Base-by-base conservation (phyloP, 176 grass and related monocot species). In the Triticum timopheevii region DNA sequence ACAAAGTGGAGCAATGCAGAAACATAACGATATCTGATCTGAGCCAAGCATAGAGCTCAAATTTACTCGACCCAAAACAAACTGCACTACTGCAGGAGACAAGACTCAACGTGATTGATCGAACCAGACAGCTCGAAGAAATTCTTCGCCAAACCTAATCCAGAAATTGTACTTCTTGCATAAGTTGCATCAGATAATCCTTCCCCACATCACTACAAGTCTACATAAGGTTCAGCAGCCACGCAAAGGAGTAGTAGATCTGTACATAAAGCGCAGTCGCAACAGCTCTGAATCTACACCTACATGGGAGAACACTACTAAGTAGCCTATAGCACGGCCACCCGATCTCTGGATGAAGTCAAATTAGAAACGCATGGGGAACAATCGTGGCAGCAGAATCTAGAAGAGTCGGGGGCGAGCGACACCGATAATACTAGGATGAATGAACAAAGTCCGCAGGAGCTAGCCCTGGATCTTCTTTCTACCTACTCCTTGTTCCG, bases 401-500 rank as follows among this genome's bases (percentile, higher is more conserved):
- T 42, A 13, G 2, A 52, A 6, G n/a, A 61, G 47, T 13, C 65
- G 50, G 2, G 33, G 74, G 5, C 39, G 4, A 2, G 49, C 7
- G 11, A 33, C 61, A 66, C n/a, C 7, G 50, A 54, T 17, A 44
- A 19, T 56, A 27, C n/a, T 62, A 76, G 17, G 38, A 75, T n/a
- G 24, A 1, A 61, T 71, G 24, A 1, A 73, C 69, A 54, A 34
- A n/a, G 65, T 24, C 16, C 1, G 0, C 27, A 1, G 13, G 13
- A 33, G 54, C 54, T 59, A 66, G 13, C 19, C 54, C 54, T 11
- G 8, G 19, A 64, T 40, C 88, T 98, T 98, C 88, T 83, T 98
- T 98, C 90, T 83, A 64, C 22, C 88, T 98, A 96, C 82, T 98
- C 90, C 85, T 91, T 96, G 87, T 94, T 99, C 65, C 87, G 82